Base-by-base conservation (phyloP, 345 rosid genomes). In the Hypericum androsaemum region DNA sequence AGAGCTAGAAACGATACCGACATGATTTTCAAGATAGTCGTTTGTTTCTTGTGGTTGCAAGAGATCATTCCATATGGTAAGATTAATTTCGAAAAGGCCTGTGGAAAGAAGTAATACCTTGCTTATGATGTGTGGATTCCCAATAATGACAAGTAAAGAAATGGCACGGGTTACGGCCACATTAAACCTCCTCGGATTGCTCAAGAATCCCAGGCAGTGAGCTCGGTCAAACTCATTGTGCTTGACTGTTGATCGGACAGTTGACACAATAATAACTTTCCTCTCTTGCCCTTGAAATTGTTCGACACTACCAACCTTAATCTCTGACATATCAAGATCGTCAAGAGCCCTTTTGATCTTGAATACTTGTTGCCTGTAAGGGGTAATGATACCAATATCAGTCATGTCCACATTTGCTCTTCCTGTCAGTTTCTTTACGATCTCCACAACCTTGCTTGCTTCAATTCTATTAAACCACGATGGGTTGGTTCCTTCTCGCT, bases 211-310 rank as follows among this genome's bases (percentile, higher is more conserved):
- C 41, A 88, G 66, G 64, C 82, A 78, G 64, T 75, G 79, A 42
- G 67, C 71, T 61, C 62, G 72, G 58, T 88, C 96, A 32, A 82
- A 84, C 43, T 82, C 79, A 14, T 84, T 77, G 72, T 88, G 96
- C 60, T 77, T 82, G 60, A 84, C 53, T 7, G 96, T 92, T 32
- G 95, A 92, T 48, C 98, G 77, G 35, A 87, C 98, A 0, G 95
- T 92, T 14, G 96, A 88, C 44, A 92, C 66, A 41, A 92, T 76
- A 41, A 87, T 82, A 8, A 87, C 95, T 44, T 80, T 63, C 52
- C 77, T 80, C 65, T 87, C 96, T 64, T 92, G 98, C 28, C 98
- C 98, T 74, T 92, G 98, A 57, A 87, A 92, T 53, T 92, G 98
- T 66, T 87, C 98, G 7, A 92, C 96, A 49, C 89, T 92, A 49